A percentile compares a stretch with the other conserved stretches of the same genome.
phyloP scores from a whole-genome alignment of 345 rosid genomes.

The Turnera subulata region DNA sequence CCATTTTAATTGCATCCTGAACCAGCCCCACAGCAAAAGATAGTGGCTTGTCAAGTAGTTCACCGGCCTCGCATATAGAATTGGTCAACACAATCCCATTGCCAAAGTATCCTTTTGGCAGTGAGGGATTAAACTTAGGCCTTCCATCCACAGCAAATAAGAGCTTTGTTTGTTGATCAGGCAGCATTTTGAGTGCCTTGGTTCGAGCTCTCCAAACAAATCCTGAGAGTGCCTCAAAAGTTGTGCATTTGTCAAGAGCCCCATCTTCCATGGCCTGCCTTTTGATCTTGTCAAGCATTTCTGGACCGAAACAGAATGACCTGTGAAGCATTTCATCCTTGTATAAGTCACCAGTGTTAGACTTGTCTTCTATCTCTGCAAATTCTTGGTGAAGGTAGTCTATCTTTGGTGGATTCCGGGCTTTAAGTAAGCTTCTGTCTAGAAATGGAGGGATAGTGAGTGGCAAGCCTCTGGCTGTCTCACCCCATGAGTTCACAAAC shows the following conservation, averaged over 20 bases:
- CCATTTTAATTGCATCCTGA: slow-evolving; percentile 68
- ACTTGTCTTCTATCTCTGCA: slow-evolving; percentile 24
- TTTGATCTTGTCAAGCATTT: slow-evolving; percentile 65
- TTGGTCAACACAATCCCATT: slow-evolving; percentile 84
- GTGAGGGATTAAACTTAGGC: slow-evolving; percentile 64
- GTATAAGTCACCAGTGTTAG: slow-evolving; percentile 38
- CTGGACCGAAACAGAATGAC: slow-evolving; percentile 70
- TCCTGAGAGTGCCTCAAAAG: slow-evolving; percentile 77
- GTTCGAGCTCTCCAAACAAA: slow-evolving; percentile 87
- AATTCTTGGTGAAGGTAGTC: slow-evolving; percentile 27
- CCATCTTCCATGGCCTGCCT: slow-evolving; percentile 47
- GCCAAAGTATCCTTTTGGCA: slow-evolving; percentile 84
- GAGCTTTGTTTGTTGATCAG: slow-evolving; percentile 72
- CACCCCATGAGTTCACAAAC: slow-evolving; percentile 35
- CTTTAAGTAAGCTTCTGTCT: slow-evolving; percentile 23
- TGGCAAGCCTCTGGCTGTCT: slow-evolving; percentile 25
- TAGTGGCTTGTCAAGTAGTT: slow-evolving; percentile 53
- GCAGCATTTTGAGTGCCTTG: slow-evolving; percentile 53
- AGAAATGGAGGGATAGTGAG: slow-evolving; percentile 18
- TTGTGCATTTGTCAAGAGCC: slow-evolving; percentile 50
- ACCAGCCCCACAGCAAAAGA: slow-evolving; percentile 60
- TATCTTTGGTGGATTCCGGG: slow-evolving; percentile 22
- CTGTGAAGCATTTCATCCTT: slow-evolving; percentile 46
- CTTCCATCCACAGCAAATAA: slow-evolving; percentile 88
- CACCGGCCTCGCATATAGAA: slow-evolving; percentile 60